Evolutionary conservation across 2,329 filamentous ascomycete species (phyloP), one percentile per base, ranked within the genome.

Genomic region (Tolypocladium capitatum): DNA sequence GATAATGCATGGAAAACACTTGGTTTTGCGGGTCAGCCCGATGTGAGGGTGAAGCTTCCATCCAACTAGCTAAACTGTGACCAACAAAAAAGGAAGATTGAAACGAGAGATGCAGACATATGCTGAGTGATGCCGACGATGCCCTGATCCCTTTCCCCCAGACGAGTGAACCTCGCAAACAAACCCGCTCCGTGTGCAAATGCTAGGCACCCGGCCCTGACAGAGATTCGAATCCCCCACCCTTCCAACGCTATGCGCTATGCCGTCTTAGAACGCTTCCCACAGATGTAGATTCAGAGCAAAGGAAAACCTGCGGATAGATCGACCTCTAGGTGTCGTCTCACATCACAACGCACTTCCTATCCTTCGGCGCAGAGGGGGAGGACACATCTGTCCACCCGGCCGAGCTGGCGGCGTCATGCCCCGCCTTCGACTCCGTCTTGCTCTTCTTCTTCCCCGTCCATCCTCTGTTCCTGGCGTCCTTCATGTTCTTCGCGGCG

Each of bases 401-500:
- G 9, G 67, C 65, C 52, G 62, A 69, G 55, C 70, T 74, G 34
- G 60, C 64, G 9, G 58, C 63, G 49, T 75, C 72, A 21, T 45
- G 33, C 20, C 45, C 49, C 6, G 34, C 45, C 21, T 13, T 27
- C 18, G 45, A 16, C 13, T 47, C 48, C 55, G 63, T 66, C 51
- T 63, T 68, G 45, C 64, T 64, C 54, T 67, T 71, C 51, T 60
- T 67, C 48, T 53, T 53, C 53, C 67, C 64, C 34, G 61, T 69
- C 77, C 78, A 82, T 1, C 78, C 78, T 31, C 68, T 70, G 55
- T 69, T 71, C 63, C 73, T 78, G 1, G 78, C 78, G 51, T 81
- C 78, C 18, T 73, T 69, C 28, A 82, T 76, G 53, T 82, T 83
- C 62, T 76, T 80, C 10, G 76, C 72, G 6, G 78, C 78, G 48